Percentiles rank a stretch among this genome's conserved stretches.
phyloP scores from a whole-genome alignment of 306 rosid species.

The Vicia villosa region DNA sequence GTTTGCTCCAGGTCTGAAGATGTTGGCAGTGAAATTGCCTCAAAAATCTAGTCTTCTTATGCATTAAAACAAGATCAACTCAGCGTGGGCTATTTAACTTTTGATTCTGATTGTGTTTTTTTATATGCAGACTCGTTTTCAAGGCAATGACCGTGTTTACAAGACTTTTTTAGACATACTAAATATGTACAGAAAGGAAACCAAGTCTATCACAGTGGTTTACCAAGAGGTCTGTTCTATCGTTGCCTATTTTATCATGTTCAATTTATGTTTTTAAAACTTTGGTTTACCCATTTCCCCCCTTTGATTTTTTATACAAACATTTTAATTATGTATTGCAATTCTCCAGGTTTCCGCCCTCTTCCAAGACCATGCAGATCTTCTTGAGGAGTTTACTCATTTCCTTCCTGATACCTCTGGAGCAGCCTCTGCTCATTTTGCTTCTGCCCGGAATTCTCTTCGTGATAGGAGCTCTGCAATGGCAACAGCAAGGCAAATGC shows the following conservation, averaged over 20 bases:
- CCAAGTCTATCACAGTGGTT: conserved; percentile 79
- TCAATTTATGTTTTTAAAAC: conserved; percentile 1
- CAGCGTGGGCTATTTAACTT: conserved; percentile 34
- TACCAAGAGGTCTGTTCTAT: conserved; percentile 71
- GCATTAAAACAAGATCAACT: conserved; percentile 15
- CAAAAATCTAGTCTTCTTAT: background rate
- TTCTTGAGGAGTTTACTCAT: conserved; percentile 86
- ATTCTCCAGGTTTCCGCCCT: conserved; percentile 76
- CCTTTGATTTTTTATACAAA: conserved; percentile 9
- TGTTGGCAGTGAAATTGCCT: conserved; percentile 1
- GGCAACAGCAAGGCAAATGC: conserved; percentile 65
- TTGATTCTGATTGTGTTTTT: conserved; percentile 39
- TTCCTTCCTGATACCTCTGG: conserved; percentile 86
- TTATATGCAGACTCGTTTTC: conserved; percentile 81
- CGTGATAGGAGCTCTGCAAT: conserved; percentile 82
- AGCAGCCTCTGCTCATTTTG: conserved; percentile 57
- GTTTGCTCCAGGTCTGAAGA: background rate
- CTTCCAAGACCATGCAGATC: conserved; percentile 82
- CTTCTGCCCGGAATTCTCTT: conserved; percentile 63
- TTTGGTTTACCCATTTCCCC: background rate
- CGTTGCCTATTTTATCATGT: conserved; percentile 12
- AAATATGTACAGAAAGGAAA: conserved; percentile 95
- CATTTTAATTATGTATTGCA: conserved; percentile 36
- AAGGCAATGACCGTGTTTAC: conserved; percentile 85
- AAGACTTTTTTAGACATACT: conserved; percentile 91